These are phyloP conservation scores for Solanum commersonii DNA, from an alignment of 257 asterid genomes.

Conservation along the genomic window DNA sequence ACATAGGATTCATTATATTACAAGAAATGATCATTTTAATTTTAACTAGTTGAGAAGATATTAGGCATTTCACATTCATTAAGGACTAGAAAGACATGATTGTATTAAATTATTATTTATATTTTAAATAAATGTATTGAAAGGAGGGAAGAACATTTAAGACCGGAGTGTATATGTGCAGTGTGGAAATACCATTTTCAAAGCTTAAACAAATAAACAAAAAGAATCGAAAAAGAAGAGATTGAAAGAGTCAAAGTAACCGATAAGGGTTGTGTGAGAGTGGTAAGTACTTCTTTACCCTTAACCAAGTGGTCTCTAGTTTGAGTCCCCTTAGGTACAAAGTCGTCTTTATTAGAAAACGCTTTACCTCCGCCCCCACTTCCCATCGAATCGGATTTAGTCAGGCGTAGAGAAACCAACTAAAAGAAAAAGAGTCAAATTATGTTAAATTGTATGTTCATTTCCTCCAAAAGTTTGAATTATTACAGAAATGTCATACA, in stretches of 20 bases:
- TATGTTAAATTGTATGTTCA: neutral
- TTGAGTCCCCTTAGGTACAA: too few relatives aligned
- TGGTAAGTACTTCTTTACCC: too few relatives aligned
- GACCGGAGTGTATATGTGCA: neutral
- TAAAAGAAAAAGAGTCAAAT: neutral
- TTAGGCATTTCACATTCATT: neutral
- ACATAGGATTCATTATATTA: too few relatives aligned
- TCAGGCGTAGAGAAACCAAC: too few relatives aligned
- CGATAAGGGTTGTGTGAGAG: rapidly evolving
- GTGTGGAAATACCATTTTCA: neutral
- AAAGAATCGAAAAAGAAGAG: neutral
- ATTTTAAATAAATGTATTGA: neutral
- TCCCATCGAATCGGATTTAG: rapidly evolving
- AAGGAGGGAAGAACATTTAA: neutral
- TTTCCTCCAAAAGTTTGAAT: neutral
- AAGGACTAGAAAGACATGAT: neutral
- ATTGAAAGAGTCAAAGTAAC: neutral
- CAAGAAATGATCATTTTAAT: too few relatives aligned
- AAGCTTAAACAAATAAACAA: neutral
- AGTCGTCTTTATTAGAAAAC: rapidly evolving
- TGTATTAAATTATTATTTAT: neutral
- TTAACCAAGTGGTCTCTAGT: too few relatives aligned
- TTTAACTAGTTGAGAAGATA: too few relatives aligned
- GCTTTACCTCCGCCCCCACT: too few relatives aligned
- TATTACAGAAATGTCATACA: too few relatives aligned